Percentiles rank a stretch among this genome's conserved stretches.
Evolutionary conservation across 345 rosid species (phyloP).

Genomic region (Gossypium australe): DNA sequence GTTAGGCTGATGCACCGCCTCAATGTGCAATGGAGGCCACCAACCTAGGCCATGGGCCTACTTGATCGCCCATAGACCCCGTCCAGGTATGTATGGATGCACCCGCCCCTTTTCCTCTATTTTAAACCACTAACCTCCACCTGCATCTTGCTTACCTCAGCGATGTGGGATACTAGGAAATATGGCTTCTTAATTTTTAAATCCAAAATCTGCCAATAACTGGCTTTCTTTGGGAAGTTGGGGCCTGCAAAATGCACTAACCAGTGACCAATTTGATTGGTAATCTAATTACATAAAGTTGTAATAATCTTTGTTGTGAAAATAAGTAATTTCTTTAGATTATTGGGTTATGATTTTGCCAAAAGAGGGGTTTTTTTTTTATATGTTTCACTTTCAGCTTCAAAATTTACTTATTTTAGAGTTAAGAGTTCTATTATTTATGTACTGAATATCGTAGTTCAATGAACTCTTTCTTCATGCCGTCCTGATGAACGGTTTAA

Average conservation of each 20-base stretch:
- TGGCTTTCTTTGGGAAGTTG: background rate
- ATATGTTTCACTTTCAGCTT: background rate
- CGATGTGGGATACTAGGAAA: background rate
- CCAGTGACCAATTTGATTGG: background rate
- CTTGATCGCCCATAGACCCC: conserved; percentile 26
- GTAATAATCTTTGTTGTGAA: background rate
- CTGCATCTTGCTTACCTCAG: background rate
- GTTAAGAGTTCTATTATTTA: background rate
- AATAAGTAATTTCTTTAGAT: background rate
- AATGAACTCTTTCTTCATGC: background rate
- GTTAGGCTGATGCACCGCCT: background rate
- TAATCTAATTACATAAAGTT: too few species aligned
- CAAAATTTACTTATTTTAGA: background rate
- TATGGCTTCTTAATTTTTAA: background rate
- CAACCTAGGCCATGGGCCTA: conserved; percentile 21
- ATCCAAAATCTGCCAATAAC: background rate
- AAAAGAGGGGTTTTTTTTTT: background rate
- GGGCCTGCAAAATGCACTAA: background rate
- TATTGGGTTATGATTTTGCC: background rate
- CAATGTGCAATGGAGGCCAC: conserved; percentile 3
- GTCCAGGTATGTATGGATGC: conserved; percentile 15
- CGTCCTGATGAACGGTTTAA: background rate
- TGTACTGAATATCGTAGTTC: background rate
- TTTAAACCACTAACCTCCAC: background rate
- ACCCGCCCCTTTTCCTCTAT: rapidly evolving